phyloP scores from a whole-genome alignment of 345 rosid species.

The Eutrema heterophyllum region DNA sequence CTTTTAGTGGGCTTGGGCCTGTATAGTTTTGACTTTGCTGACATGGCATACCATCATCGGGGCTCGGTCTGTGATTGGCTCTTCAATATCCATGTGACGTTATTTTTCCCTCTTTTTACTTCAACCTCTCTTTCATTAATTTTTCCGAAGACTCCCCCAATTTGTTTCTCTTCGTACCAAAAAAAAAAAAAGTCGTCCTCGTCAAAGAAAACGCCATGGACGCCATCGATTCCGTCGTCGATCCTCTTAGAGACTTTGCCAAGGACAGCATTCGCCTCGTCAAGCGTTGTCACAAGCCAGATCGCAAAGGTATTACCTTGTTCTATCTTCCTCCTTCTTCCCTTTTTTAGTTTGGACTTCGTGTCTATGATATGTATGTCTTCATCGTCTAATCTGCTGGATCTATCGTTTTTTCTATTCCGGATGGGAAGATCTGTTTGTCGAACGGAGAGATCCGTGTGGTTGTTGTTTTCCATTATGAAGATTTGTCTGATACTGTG shows the following conservation, averaged over 20 bases:
- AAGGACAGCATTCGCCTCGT: slow-evolving; percentile 74
- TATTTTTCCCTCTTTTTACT: background rate
- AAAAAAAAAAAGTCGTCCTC: background rate
- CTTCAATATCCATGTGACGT: slow-evolving; percentile 19
- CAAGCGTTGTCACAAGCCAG: slow-evolving; percentile 83
- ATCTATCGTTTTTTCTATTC: background rate
- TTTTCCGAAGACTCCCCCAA: background rate
- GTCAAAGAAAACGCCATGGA: slow-evolving; percentile 39
- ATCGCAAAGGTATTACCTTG: slow-evolving; percentile 50
- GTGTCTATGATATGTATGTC: background rate
- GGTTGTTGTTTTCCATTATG: background rate
- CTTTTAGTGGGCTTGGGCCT: background rate
- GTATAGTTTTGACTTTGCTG: slow-evolving; percentile 8
- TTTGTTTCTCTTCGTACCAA: background rate
- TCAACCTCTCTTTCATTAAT: background rate
- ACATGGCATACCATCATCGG: slow-evolving; percentile 2
- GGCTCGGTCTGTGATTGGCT: slow-evolving; percentile 24
- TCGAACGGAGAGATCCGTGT: background rate
- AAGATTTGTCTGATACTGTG: background rate
- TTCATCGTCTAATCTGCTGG: background rate
- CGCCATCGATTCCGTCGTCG: slow-evolving; percentile 66
- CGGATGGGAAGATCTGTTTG: background rate
- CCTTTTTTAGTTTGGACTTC: background rate
- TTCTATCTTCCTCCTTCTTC: background rate
- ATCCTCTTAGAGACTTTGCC: slow-evolving; percentile 76